Base-by-base conservation (phyloP, 1,284 basidiomycete genomes). In the Cystobasidium slooffiae region DNA sequence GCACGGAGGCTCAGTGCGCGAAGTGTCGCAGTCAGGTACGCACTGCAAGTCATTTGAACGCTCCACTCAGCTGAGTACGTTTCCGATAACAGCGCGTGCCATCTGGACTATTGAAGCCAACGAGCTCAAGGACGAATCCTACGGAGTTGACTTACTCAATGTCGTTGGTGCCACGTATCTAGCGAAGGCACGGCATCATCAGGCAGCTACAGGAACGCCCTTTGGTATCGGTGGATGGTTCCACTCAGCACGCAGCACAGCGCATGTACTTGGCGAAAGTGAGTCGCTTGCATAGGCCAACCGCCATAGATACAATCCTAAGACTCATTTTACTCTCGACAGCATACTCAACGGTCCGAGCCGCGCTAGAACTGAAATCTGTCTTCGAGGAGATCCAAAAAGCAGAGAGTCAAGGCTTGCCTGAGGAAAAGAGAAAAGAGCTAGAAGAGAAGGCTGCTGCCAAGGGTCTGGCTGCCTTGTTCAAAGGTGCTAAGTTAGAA, bases 361-460 rank as follows among this genome's bases (percentile, higher is more conserved):
- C 92, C 0, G 94, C 94, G 0, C 89, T 97, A 75, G 94, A 97
- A 81, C 88, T 99, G 75, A 98, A 98, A 83, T 86, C 87, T 44
- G 93, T 98, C 0, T 99, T 99, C 78, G 94, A 99, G 80, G 93
- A 94, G 81, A 90, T 99, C 41, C 92, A 96, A 82, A 90, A 89
- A 0, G 94, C 94, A 0, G 94, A 96, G 82, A 90, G 92, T 80
- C 88, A 90, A 0, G 97, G 96, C 0, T 85, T 97, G 68, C 87
- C 86, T 3, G 88, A 92, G 0, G 96, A 97, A 75, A 91, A 95
- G 81, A 91, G 91, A 84, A 88, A 88, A 80, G 89, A 92, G 78
- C 85, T 99, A 1, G 97, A 99, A 81, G 96, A 99, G 80, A 91
- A 94, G 80, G 96, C 96, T 0, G 94, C 97, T 0, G 93, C 97